Percentiles rank a stretch among this genome's conserved stretches.
phyloP scores from a whole-genome alignment of 148 eudicot genomes.

The Camellia japonica region DNA sequence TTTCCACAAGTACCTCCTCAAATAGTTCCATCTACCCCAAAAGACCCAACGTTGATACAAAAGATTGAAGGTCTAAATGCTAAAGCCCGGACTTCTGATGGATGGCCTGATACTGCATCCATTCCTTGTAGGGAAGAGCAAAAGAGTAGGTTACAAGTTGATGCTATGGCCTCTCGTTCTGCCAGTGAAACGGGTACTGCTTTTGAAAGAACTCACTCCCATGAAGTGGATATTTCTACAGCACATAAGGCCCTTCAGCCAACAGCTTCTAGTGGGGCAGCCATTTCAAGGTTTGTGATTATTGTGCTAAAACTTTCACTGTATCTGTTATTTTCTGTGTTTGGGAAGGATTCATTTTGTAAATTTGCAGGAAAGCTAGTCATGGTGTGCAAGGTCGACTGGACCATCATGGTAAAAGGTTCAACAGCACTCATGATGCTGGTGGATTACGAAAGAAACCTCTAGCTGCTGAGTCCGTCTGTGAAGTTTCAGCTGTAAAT shows the following conservation, averaged over 20 bases:
- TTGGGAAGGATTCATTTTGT: constrained; percentile 21
- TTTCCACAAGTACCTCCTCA: constrained; percentile 24
- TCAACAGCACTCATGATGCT: constrained; percentile 42
- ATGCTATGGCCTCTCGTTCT: constrained; percentile 23
- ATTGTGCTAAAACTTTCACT: background rate
- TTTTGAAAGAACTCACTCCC: constrained; percentile 36
- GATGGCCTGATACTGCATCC: constrained; percentile 30
- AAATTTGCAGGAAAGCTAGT: constrained; percentile 50
- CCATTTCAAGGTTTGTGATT: constrained; percentile 54
- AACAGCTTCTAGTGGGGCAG: constrained; percentile 25
- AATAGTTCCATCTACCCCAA: constrained; percentile 25
- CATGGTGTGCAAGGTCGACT: constrained; percentile 48
- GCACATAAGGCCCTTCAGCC: constrained; percentile 36
- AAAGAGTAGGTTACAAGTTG: constrained; percentile 27
- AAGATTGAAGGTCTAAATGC: constrained; percentile 87
- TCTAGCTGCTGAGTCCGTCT: constrained; percentile 27
- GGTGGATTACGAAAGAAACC: constrained; percentile 61
- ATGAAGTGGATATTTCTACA: constrained; percentile 23
- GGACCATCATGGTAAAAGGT: constrained; percentile 46
- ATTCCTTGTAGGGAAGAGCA: constrained; percentile 35
- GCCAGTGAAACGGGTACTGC: constrained; percentile 27
- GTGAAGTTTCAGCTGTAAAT: constrained; percentile 29
- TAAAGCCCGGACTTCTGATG: constrained; percentile 68
- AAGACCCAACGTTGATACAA: constrained; percentile 59
- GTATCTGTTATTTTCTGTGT: background rate